Evolutionary conservation across 768 basidiomycete genomes (phyloP), one percentile per base, ranked within the genome.

Genomic region (Botryobasidium botryosum): DNA sequence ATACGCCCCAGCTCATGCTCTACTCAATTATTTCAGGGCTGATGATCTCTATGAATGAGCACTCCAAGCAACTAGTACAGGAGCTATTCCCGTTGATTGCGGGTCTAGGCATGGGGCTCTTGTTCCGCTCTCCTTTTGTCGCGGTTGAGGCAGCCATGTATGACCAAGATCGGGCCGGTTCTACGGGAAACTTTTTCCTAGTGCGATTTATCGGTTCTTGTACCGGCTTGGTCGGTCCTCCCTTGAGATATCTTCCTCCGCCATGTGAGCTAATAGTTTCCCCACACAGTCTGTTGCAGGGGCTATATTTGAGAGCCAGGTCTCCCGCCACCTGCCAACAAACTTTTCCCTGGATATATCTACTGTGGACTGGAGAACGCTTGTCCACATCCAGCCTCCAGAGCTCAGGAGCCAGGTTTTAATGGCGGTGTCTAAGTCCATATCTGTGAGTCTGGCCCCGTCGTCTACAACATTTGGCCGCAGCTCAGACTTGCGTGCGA

Each of bases 141-240:
- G 70, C 84, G 6, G 81, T 87, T 56, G 72, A 72, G 40, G 69
- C 68, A 48, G 72, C 77, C 10, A 59, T 87, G 28, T 68, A 71
- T 46, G 70, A 74, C 5, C 63, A 69, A 38, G 77, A 85, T 51
- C 58, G 85, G 42, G 83, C 84, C 3, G 70, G 75, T 18, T 79
- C 81, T 25, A 88, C 85, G 7, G 79, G 82, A 55, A 83, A 82
- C 8, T 88, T 87, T 59, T 87, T 88, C 61, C 67, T 87, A 45
- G 81, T 85, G 36, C 71, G 84, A 35, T 87, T 87, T 61, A 86
- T 83, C 29, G 84, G 84, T 6, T 81, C 84, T 26, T 85, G 84
- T 2, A 66, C 79, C 31, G 84, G 84, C 49, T 60, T 88, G 63
- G 84, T 83, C 59, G 53, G 77, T 57, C 10, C 15, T 37, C 26